These are phyloP conservation scores for Parascedosporium putredinis DNA, from an alignment of 2,329 filamentous ascomycete genomes.

Conservation along the genomic window DNA sequence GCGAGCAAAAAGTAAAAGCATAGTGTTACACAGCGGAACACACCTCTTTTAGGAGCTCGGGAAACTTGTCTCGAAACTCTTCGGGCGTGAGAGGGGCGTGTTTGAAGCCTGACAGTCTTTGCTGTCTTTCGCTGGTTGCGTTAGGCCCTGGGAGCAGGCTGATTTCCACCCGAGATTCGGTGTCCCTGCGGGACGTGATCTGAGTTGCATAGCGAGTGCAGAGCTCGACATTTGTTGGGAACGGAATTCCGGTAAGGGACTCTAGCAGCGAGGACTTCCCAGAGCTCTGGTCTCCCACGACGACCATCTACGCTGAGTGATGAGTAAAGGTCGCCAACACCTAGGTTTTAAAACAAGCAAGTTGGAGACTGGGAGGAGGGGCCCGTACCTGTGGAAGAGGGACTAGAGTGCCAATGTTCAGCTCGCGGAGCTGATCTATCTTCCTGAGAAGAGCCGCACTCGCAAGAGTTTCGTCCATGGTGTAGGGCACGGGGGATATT, in stretches of 20 bases:
- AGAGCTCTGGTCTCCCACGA: slow-evolving; percentile 22
- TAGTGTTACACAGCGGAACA: too few species aligned
- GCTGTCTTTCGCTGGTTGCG: slow-evolving; percentile 11
- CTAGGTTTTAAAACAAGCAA: background rate
- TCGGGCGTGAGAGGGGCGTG: background rate
- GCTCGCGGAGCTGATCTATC: slow-evolving; percentile 31
- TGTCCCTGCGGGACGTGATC: slow-evolving; percentile 12
- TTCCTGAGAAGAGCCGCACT: slow-evolving; percentile 14
- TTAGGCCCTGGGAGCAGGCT: slow-evolving; percentile 28
- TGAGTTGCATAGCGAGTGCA: slow-evolving; percentile 22
- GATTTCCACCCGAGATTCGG: slow-evolving; percentile 21
- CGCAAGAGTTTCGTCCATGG: background rate
- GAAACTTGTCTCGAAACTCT: slow-evolving; percentile 23
- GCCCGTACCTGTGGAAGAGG: slow-evolving; percentile 42
- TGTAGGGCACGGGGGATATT: background rate
- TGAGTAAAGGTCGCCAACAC: too few species aligned
- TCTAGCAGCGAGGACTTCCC: slow-evolving; percentile 23
- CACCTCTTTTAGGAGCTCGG: slow-evolving; percentile 21
- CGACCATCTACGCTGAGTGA: slow-evolving; percentile 16
- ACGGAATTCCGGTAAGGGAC: slow-evolving; percentile 21
- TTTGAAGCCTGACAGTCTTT: slow-evolving; percentile 7
- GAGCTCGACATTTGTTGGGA: slow-evolving; percentile 18
- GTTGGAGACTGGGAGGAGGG: too few species aligned
- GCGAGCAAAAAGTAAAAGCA: too few species aligned
- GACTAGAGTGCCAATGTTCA: slow-evolving; percentile 26